Percentiles rank a stretch among this genome's conserved stretches.
These are phyloP conservation scores for Daldinia concentrica DNA, from an alignment of 495 filamentous ascomycete genomes.

Conservation along the genomic window DNA sequence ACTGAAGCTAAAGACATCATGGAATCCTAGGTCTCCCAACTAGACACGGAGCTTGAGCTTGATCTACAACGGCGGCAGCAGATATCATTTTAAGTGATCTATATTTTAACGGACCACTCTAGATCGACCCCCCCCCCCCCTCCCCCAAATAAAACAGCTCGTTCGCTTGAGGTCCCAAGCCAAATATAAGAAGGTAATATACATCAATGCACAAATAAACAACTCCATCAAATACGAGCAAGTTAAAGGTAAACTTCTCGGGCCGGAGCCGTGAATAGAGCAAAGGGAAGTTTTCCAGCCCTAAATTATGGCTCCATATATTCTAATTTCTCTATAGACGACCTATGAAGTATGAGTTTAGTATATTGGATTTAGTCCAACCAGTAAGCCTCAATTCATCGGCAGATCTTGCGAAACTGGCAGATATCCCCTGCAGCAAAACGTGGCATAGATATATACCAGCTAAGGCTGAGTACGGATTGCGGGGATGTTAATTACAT, in stretches of 20 bases:
- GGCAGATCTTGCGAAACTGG: slow-evolving; percentile 24
- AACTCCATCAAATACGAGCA: slow-evolving; percentile 8
- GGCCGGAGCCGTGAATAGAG: slow-evolving; percentile 1
- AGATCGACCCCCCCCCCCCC: not conserved
- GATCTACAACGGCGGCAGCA: not conserved
- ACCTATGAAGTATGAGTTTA: not conserved
- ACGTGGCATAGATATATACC: slow-evolving; percentile 23
- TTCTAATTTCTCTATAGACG: not conserved
- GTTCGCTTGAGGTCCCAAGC: slow-evolving; percentile 5
- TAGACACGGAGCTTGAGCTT: not conserved
- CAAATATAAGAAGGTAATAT: slow-evolving; percentile 26
- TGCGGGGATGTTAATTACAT: slow-evolving; percentile 26
- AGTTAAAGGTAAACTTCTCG: slow-evolving; percentile 4
- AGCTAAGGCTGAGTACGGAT: slow-evolving; percentile 6
- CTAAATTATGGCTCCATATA: not conserved
- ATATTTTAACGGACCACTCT: not conserved
- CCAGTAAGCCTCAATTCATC: slow-evolving; percentile 26
- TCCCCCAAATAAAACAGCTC: not conserved
- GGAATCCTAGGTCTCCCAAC: not conserved
- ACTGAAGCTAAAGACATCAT: slow-evolving; percentile 22
- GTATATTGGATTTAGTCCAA: slow-evolving; percentile 22
- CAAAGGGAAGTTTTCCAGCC: not conserved
- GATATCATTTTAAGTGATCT: slow-evolving; percentile 16
- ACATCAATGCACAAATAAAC: slow-evolving; percentile 14
- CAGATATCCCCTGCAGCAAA: slow-evolving; percentile 28